Evolutionary conservation across 345 rosid genomes (phyloP).

Genomic region (Lepidium sativum): DNA sequence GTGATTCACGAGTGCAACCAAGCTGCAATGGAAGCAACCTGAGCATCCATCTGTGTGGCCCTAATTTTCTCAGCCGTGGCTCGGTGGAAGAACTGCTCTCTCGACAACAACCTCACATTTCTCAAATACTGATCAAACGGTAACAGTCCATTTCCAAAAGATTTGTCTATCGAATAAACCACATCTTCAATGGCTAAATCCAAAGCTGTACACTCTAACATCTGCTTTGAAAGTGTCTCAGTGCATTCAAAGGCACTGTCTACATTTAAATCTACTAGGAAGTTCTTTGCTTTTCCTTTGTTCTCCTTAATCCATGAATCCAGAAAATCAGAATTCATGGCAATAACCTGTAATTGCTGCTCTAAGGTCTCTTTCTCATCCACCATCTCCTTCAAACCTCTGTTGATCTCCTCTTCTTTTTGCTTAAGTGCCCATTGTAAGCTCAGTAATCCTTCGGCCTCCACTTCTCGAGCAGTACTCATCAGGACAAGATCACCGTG

Average conservation of each 20-base stretch:
- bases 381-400: conserved; percentile 60
- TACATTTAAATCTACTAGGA: conserved; percentile 32
- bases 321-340: conserved; percentile 62
- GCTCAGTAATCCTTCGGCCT: conserved; percentile 63
- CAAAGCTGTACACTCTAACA: conserved; percentile 62
- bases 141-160: conserved; percentile 52
- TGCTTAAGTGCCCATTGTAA: conserved; percentile 59
- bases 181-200: conserved; percentile 88
- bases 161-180: conserved; percentile 72
- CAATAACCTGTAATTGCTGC: conserved; percentile 69
- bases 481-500: conserved; percentile 47
- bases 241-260: conserved; percentile 51
- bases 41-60: conserved; percentile 80
- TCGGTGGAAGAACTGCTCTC: conserved; percentile 85
- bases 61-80: conserved; percentile 76
- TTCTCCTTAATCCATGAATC: conserved; percentile 70
- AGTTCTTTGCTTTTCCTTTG: conserved; percentile 32
- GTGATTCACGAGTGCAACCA: conserved; percentile 25
- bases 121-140: conserved; percentile 82
- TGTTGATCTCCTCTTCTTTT: conserved; percentile 51
- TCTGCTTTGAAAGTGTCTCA: conserved; percentile 60
- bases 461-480: conserved; percentile 65
- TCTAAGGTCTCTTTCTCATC: conserved; percentile 71
- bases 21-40: conserved; percentile 77
- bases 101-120: conserved; percentile 77